Conservation (phyloP, 768 basidiomycete genomes). For the Suillus subaureus region DNA sequence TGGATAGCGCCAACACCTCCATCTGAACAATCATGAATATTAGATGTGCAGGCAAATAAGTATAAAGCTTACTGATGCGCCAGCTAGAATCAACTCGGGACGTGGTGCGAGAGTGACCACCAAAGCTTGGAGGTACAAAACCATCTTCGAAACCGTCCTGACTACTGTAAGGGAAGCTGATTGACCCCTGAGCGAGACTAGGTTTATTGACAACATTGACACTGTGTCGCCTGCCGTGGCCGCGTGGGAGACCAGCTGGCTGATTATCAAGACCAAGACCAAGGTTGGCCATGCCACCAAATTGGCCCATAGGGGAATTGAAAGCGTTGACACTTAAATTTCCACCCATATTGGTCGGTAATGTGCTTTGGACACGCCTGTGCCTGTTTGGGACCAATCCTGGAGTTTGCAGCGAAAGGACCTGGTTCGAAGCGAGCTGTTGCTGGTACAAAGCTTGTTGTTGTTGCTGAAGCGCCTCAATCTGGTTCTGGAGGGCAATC, state of each 20-base stretch:
- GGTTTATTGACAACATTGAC: slow-evolving; percentile 89
- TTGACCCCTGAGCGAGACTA: slow-evolving; percentile 46
- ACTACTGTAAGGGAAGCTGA: slow-evolving; percentile 50
- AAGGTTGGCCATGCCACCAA: slow-evolving; percentile 53
- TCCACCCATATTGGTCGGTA: slow-evolving; percentile 58
- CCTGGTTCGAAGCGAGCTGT: slow-evolving; percentile 85
- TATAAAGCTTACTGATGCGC: slow-evolving; percentile 74
- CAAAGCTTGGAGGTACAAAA: slow-evolving; percentile 60
- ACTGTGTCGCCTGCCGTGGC: slow-evolving; percentile 87
- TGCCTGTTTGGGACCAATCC: slow-evolving; percentile 76
- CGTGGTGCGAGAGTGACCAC: slow-evolving; percentile 73
- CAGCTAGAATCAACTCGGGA: slow-evolving; percentile 83
- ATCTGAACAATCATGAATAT: neutral
- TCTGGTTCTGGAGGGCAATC: slow-evolving; percentile 90
- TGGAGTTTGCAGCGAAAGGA: slow-evolving; percentile 77
- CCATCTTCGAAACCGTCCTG: slow-evolving; percentile 83
- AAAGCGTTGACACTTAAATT: slow-evolving; percentile 43
- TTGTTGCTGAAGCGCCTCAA: slow-evolving; percentile 87
- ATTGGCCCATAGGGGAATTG: slow-evolving; percentile 60
- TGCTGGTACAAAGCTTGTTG: slow-evolving; percentile 90
- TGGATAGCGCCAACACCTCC: slow-evolving; percentile 73
- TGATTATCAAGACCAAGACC: slow-evolving; percentile 67
- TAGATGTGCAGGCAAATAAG: neutral
- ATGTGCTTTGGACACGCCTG: slow-evolving; percentile 85
- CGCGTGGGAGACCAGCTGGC: slow-evolving; percentile 67